Evolutionary conservation across 441 rosid species (phyloP), one percentile per base, ranked within the genome.

Genomic region (Breynia disticha): DNA sequence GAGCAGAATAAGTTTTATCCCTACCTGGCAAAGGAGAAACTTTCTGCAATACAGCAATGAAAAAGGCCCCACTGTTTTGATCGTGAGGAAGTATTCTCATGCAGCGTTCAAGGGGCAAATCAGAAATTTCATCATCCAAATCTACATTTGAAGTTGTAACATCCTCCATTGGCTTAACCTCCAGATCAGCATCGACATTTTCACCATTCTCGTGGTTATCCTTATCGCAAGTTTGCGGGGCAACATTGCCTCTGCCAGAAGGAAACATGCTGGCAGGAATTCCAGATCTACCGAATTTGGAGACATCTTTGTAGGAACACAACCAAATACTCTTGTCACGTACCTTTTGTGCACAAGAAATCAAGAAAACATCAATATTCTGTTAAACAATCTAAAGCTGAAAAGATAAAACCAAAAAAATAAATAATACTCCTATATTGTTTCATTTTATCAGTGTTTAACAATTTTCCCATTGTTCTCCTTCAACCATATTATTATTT

Each of bases 21-120:
- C 13, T 66, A 86, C 97, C 95, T 68, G 96, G 87, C 64, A 87
- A 73, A 35, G 83, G 66, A 59, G 83, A 87, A 59, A 78, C 64
- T 72, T 93, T 93, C 55, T 72, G 80, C 57, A 89, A 74, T 42
- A 89, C 96, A 52, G 96, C 96, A 59, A 93, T 74, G 71, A 93
- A 93, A 73, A 93, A 93, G 42, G 96, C 89, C 53, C 96, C 99
- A n/a, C 84, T 73, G 74, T 89, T 93, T 74, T 93, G 99, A 83
- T 93, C 96, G 75, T 87, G 95, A 69, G 99, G 96, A 54, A 84
- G 57, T 72, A 93, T 80, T 78, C 97, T 89, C 82, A 87, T 64
- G 82, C 99, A 93, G 19, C 72, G 79, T 59, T 89, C 94, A 45
- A 93, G 78, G 16, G 94, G 94, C 42, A 84, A 83, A 76, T 79